A percentile compares a stretch with the other conserved stretches of the same genome.
These are phyloP conservation scores for Microsporum ferrugineum DNA, from an alignment of 2,329 filamentous ascomycete species.

Conservation along the genomic window DNA sequence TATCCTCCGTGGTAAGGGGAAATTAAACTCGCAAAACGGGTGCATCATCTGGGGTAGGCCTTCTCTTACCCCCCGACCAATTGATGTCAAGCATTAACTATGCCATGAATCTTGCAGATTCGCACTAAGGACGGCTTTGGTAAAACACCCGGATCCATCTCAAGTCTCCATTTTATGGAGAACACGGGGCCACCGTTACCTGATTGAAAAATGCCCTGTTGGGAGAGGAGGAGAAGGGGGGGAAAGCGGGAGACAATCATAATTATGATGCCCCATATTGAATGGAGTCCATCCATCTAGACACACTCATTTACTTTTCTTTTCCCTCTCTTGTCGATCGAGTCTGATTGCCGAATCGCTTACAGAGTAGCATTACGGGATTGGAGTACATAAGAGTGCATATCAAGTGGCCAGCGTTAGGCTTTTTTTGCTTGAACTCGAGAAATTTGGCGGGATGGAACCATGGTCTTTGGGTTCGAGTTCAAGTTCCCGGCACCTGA, in stretches of 20 bases:
- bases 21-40: slow-evolving; percentile 4
- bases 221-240: neutral
- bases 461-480: neutral
- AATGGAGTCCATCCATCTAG: neutral
- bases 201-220: neutral
- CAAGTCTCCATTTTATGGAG: neutral
- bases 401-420: neutral
- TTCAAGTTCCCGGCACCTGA: neutral
- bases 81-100: neutral
- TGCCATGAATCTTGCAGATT: slow-evolving; percentile 4
- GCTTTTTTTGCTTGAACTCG: neutral
- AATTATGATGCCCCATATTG: neutral
- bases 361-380: neutral
- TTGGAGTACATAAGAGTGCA: neutral
- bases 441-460: neutral
- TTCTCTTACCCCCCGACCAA: neutral
- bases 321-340: neutral
- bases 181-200: neutral
- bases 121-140: slow-evolving; percentile 4
- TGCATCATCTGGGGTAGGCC: slow-evolving; percentile 3
- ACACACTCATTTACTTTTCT: neutral
- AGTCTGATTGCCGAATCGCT: neutral
- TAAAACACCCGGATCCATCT: slow-evolving; percentile 3
- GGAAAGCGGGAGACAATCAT: neutral
- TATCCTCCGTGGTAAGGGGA: neutral